These are phyloP conservation scores for Trypethelium eluteriae DNA, from an alignment of 495 filamentous ascomycete genomes.

Conservation along the genomic window DNA sequence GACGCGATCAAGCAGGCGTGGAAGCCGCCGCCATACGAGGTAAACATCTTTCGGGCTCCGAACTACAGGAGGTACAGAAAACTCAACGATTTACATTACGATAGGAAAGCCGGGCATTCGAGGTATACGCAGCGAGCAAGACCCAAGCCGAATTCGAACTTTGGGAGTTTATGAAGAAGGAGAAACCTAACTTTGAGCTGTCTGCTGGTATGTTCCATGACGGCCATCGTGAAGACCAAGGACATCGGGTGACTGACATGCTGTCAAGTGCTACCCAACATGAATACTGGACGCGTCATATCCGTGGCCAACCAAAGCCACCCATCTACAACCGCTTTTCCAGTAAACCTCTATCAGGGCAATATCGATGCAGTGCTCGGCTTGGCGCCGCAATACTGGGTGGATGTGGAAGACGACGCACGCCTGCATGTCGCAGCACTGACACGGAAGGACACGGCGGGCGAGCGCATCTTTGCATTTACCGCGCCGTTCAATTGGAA, in stretches of 20 bases:
- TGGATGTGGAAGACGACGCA: constrained; percentile 47
- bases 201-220: constrained; percentile 1
- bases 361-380: neutral
- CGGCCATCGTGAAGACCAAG: neutral
- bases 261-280: constrained; percentile 23
- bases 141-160: constrained; percentile 24
- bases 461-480: constrained; percentile 44
- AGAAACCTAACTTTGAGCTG: constrained; percentile 17
- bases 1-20: constrained; percentile 39
- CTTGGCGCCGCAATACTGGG: constrained; percentile 25
- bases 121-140: constrained; percentile 28
- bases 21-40: constrained; percentile 33
- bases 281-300: constrained; percentile 24
- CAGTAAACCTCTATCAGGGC: constrained; percentile 17
- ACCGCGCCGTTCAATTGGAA: constrained; percentile 37
- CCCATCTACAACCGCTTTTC: constrained; percentile 19
- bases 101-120: constrained; percentile 27
- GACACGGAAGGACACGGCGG: constrained; percentile 36
- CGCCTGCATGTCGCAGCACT: constrained; percentile 43
- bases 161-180: constrained; percentile 28
- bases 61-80: constrained; percentile 15
- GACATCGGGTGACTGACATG: neutral
- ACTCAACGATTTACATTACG: constrained; percentile 25
- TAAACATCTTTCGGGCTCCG: neutral
- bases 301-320: constrained; percentile 16